Evolutionary conservation across 2,329 filamentous ascomycete genomes (phyloP), one percentile per base, ranked within the genome.

Genomic region (Myriangium duriaei): DNA sequence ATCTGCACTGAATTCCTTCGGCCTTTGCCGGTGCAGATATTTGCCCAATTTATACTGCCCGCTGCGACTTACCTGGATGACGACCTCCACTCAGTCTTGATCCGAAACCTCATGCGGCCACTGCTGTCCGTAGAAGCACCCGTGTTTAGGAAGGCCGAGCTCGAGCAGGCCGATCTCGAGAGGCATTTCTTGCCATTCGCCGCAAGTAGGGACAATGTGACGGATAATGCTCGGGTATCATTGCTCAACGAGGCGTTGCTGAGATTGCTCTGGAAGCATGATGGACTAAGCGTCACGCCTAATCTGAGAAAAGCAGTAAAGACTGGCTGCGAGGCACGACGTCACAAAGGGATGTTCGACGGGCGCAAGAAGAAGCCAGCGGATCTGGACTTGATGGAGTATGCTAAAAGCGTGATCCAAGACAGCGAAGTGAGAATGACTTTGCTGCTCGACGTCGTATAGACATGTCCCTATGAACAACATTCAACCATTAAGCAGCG

Each of bases 191-290:
- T 85, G 2, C 73, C 73, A 0, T 76, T 70, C 46, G 65, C 78
- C 0, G 79, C 82, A 1, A 76, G 72, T 42, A 74, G 69, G 0
- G 62, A 69, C 11, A 67, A 65, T 5, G 56, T 70, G 1, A 68
- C 73, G 13, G 80, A 85, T 45, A 87, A 91, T 48, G 76, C 78
- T 17, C 81, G 81, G 53, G 65, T 87, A 26, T 77, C 78, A 2
- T 58, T 87, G 7, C 56, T 81, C 18, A 60, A 85, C 0, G 83
- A 88, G 58, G 67, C 66, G 2, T 57, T 84, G 34, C 50, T 83
- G 18, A 67, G 76, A 32, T 59, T 76, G 5, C 56, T 76, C 17
- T 59, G 49, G 51, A 42, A 43, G 19, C 38, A 49, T 19, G 52
- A 55, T 2, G 47, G 48, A 30, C 62, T 52, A 43, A 42, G 14